Base-by-base conservation (phyloP, 352 stramenopile genomes). In the Phytophthora macrochlamydospora region DNA sequence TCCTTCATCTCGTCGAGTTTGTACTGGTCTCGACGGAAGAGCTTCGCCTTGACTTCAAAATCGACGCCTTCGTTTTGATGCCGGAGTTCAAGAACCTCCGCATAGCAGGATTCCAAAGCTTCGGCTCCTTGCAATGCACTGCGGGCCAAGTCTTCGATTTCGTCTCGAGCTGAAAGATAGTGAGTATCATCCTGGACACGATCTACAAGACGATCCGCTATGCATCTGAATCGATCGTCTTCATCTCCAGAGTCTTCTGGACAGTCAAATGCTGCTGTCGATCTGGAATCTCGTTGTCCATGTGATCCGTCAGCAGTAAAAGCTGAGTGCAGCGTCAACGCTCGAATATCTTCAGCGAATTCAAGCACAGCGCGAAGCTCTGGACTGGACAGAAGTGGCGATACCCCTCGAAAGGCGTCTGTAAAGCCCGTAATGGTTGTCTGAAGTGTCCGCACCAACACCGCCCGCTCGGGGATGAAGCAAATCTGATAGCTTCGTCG, bases 331-430 rank as follows among this genome's bases (percentile, higher is more conserved):
- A 76, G 24, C 11, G 65, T 65, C 7, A 76, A 62, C 5, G 80
- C 71, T 33, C 71, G 75, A n/a, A 85, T 80, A 32, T 90, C 67
- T 13, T 79, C 58, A 0, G 76, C 70, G 62, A 91, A 91, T 3
- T 67, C 66, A 28, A 91, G 54, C 11, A 89, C 65, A 2, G 77
- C 68, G 1, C 59, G 65, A 32, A 91, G 66, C 4, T 85, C 79
- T 0, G 71, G 68, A 31, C 77, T 77, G 0, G 69, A 58, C 0
- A 79, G 48, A 3, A 90, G 46, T 1, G 80, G 59, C 2, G 73
- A 65, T n/a, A 91, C 72, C 0, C 62, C 44, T 3, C 67, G 70
- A 30, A 89, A 90, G 2, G 64, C 28, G 33, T 84, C 71, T 0
- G 78, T 72, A 28, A 88, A 81, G 6, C 59, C 67, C 1, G 43